These are phyloP conservation scores for Coemansia sp. DNA, from an alignment of 192 early-diverging fungal species.

Conservation along the genomic window DNA sequence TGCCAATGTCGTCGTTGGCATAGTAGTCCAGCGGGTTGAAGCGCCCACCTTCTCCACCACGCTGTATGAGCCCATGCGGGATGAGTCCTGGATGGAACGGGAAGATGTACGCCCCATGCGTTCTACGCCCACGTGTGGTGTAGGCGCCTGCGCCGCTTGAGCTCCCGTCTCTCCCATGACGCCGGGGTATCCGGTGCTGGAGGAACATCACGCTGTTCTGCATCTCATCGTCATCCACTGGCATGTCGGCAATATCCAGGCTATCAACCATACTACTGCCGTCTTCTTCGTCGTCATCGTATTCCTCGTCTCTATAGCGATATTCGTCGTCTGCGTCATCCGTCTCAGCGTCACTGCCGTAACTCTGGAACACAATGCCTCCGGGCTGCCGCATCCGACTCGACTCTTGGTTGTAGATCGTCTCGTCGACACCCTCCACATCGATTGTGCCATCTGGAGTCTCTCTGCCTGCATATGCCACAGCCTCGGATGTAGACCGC, in stretches of 20 bases:
- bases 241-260: not conserved
- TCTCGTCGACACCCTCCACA: slow-evolving; percentile 43
- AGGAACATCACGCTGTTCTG: slow-evolving; percentile 23
- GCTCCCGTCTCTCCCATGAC: not conserved
- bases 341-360: not conserved
- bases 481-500: not conserved
- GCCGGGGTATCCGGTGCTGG: not conserved
- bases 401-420: slow-evolving; percentile 6
- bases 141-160: not conserved
- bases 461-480: slow-evolving; percentile 14
- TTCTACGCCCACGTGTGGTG: slow-evolving; percentile 8
- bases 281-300: slow-evolving; percentile 7
- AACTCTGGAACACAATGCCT: not conserved
- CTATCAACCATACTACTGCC: not conserved
- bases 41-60: not conserved
- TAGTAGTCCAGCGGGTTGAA: slow-evolving; percentile 44
- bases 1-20: slow-evolving; percentile 42
- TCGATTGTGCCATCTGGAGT: slow-evolving; percentile 42
- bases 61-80: slow-evolving; percentile 16
- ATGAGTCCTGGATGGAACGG: slow-evolving; percentile 37
- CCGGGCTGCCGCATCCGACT: not conserved
- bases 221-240: slow-evolving; percentile 9
- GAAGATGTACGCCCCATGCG: slow-evolving; percentile 12
- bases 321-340: slow-evolving; percentile 5
- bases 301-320: slow-evolving; percentile 13